Percentiles rank a stretch among this genome's conserved stretches.
phyloP scores from a whole-genome alignment of 768 basidiomycete species.

The Calocera cornea region DNA sequence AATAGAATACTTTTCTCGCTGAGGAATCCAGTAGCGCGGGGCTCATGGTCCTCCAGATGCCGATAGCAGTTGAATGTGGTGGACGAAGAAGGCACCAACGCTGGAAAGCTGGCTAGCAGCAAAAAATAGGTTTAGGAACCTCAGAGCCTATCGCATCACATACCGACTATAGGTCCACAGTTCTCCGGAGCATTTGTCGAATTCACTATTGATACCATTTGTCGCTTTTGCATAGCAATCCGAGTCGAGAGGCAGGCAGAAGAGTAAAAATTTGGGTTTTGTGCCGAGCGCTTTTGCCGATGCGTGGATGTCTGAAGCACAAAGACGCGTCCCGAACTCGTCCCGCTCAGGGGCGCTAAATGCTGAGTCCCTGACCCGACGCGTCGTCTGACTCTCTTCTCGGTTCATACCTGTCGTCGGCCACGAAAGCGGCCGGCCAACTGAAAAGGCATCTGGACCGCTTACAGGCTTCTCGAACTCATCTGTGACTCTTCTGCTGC shows the following conservation, averaged over 20 bases:
- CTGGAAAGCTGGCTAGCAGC: conserved; percentile 47
- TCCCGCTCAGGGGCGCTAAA: not conserved
- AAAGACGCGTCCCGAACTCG: not conserved
- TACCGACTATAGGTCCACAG: conserved; percentile 43
- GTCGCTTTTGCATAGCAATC: conserved; percentile 21
- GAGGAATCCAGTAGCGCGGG: conserved; percentile 10
- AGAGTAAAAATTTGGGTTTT: conserved; percentile 40
- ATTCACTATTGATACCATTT: conserved; percentile 23
- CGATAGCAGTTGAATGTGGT: conserved; percentile 53
- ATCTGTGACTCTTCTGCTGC: no score
- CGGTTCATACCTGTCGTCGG: not conserved
- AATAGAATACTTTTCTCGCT: conserved; percentile 39
- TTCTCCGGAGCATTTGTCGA: conserved; percentile 27
- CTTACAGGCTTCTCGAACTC: no score
- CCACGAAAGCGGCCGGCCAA: no score
- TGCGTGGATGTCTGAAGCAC: no score
- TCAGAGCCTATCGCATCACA: conserved; percentile 14
- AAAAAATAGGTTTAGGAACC: not conserved
- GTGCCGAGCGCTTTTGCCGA: conserved; percentile 16
- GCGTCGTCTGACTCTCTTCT: not conserved
- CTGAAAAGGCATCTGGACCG: no score
- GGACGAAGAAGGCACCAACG: conserved; percentile 40
- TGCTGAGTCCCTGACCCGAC: not conserved
- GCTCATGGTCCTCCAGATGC: not conserved
- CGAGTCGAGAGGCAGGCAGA: no score